phyloP scores from a whole-genome alignment of 2,329 filamentous ascomycete genomes.

The Fusarium sp. region DNA sequence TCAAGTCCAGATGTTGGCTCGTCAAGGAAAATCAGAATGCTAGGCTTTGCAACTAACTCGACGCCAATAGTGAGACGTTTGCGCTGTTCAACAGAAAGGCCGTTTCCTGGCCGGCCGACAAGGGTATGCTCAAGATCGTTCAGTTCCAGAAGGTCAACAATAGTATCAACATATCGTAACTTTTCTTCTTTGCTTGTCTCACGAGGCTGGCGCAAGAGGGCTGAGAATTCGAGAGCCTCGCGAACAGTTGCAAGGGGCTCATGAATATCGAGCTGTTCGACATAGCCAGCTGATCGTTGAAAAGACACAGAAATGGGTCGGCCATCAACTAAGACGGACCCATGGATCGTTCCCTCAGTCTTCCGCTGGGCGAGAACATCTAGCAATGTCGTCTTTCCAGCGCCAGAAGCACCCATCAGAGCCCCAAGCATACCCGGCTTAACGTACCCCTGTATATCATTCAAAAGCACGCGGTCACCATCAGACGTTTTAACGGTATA shows the following conservation, averaged over 20 bases:
- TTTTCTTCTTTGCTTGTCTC: conserved; percentile 66
- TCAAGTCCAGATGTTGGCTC: conserved; percentile 76
- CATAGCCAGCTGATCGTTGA: conserved; percentile 83
- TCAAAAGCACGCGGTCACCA: conserved; percentile 76
- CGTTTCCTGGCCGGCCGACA: conserved; percentile 63
- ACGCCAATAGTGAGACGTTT: conserved; percentile 71
- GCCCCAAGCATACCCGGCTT: conserved; percentile 83
- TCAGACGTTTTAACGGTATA: conserved; percentile 74
- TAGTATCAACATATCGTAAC: conserved; percentile 79
- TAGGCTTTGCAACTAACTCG: conserved; percentile 71
- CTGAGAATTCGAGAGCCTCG: conserved; percentile 81
- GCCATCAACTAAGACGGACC: conserved; percentile 82
- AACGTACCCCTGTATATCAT: conserved; percentile 86
- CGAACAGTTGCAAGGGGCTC: conserved; percentile 78
- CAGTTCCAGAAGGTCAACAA: conserved; percentile 73
- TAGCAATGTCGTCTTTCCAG: conserved; percentile 86
- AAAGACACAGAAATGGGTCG: conserved; percentile 77
- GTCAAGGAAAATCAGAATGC: conserved; percentile 70
- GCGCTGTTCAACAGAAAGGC: conserved; percentile 65
- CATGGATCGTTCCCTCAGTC: conserved; percentile 80
- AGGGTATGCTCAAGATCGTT: conserved; percentile 61
- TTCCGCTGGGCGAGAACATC: conserved; percentile 85
- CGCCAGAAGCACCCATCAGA: conserved; percentile 84
- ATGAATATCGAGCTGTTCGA: conserved; percentile 85
- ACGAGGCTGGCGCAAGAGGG: conserved; percentile 76